phyloP scores from a whole-genome alignment of 306 rosid genomes.

The Lathyrus sativus region DNA sequence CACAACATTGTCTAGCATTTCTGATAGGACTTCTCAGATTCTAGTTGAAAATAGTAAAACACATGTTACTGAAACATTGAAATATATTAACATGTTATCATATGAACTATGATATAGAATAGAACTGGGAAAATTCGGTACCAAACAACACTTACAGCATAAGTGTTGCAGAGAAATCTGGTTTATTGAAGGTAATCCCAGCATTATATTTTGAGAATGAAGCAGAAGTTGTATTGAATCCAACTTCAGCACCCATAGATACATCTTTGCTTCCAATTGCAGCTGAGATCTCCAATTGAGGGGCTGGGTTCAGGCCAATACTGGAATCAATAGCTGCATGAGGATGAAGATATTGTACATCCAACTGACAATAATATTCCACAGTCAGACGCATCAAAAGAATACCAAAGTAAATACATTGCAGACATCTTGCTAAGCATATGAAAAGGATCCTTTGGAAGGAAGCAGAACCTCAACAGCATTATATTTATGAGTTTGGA shows the following conservation, averaged over 20 bases:
- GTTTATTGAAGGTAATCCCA: slow-evolving; percentile 78
- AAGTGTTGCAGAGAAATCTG: slow-evolving; percentile 74
- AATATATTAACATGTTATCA: background rate
- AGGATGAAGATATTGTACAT: slow-evolving; percentile 82
- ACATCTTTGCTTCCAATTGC: slow-evolving; percentile 81
- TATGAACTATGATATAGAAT: slow-evolving; percentile 2
- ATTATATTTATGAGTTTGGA: background rate
- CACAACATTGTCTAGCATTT: slow-evolving; percentile 3
- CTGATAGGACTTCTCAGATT: slow-evolving; percentile 10
- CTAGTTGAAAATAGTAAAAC: slow-evolving; percentile 8
- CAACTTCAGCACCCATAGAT: slow-evolving; percentile 85
- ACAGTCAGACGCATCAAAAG: slow-evolving; percentile 33
- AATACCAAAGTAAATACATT: slow-evolving; percentile 9
- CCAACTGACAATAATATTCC: slow-evolving; percentile 61
- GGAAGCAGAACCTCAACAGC: slow-evolving; percentile 1
- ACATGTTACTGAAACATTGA: background rate
- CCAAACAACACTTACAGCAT: slow-evolving; percentile 61
- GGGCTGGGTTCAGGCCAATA: slow-evolving; percentile 84
- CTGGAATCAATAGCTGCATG: slow-evolving; percentile 87
- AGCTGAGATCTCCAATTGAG: slow-evolving; percentile 77
- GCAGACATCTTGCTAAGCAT: slow-evolving; percentile 15
- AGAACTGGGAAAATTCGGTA: slow-evolving; percentile 21
- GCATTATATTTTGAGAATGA: slow-evolving; percentile 84
- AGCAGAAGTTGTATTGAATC: slow-evolving; percentile 87
- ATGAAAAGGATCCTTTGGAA: slow-evolving; percentile 2